Percentiles rank a stretch among this genome's conserved stretches.
Evolutionary conservation across 257 asterid genomes (phyloP).

Genomic region (Solanum verrucosum): DNA sequence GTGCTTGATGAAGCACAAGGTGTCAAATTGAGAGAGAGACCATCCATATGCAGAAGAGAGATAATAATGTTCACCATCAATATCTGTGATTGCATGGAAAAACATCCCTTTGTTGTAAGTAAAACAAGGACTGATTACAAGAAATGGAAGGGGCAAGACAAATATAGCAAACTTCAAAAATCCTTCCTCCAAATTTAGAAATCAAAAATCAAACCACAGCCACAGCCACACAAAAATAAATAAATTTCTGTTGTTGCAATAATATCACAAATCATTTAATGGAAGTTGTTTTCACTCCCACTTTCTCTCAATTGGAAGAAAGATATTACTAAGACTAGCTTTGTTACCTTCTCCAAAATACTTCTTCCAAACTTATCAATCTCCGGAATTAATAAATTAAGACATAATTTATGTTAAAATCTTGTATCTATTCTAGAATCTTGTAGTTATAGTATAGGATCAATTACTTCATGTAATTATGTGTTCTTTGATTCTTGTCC

Average conservation of each 20-base stretch:
- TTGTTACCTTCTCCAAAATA: neutral
- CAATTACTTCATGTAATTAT: neutral
- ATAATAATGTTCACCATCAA: conserved; percentile 74
- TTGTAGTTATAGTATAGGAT: neutral
- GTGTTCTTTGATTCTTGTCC: neutral
- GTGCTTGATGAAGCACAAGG: conserved; percentile 39
- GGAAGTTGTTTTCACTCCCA: neutral
- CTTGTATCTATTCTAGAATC: neutral
- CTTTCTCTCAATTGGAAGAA: neutral
- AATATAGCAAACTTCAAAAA: conserved; percentile 3
- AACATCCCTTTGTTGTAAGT: neutral
- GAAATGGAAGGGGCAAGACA: conserved; percentile 2
- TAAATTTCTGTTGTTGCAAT: neutral
- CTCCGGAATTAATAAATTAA: neutral
- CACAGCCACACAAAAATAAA: neutral
- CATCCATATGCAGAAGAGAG: conserved; percentile 85
- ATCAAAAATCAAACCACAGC: neutral
- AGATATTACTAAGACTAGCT: neutral
- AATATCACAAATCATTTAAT: neutral
- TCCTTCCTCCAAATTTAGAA: neutral
- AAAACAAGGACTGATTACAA: conserved; percentile 11
- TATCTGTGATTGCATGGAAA: conserved; percentile 36
- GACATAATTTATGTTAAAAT: neutral
- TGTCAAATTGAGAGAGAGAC: conserved; percentile 46
- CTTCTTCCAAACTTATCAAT: neutral